Evolutionary conservation across 768 basidiomycete species (phyloP).

Genomic region (Amanita rimosa): DNA sequence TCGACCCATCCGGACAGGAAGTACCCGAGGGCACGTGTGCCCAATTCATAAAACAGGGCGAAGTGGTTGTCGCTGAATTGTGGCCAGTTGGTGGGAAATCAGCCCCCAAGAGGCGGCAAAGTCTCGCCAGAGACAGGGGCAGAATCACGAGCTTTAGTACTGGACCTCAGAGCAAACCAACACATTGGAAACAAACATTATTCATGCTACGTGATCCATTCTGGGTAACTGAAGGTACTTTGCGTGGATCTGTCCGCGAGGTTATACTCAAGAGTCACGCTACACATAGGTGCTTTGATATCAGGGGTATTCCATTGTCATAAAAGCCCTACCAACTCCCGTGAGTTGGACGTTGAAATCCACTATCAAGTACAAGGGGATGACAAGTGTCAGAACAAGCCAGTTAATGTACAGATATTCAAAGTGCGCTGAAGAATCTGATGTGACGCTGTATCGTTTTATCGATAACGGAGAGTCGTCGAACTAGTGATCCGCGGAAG

Average conservation of each 20-base stretch:
- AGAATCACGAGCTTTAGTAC: constrained; percentile 77
- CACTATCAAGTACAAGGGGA: constrained; percentile 52
- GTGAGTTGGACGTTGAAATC: constrained; percentile 88
- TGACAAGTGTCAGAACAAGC: constrained; percentile 21
- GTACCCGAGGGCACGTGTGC: constrained; percentile 42
- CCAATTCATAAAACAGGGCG: constrained; percentile 43
- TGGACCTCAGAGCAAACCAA: constrained; percentile 75
- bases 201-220: constrained; percentile 81
- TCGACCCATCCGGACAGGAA: constrained; percentile 46
- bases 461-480: not conserved
- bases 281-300: constrained; percentile 69
- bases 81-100: constrained; percentile 70
- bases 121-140: constrained; percentile 35
- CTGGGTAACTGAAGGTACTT: constrained; percentile 59
- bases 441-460: not conserved
- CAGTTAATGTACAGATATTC: constrained; percentile 63
- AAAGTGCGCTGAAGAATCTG: constrained; percentile 40
- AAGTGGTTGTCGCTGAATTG: constrained; percentile 61
- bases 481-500: not conserved
- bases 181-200: constrained; percentile 95
- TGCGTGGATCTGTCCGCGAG: not conserved
- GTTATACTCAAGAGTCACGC: constrained; percentile 1
- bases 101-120: constrained; percentile 47
- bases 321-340: constrained; percentile 71
- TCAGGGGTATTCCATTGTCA: constrained; percentile 73